Conservation (phyloP, 164 flowering plant genomes). For the grape (Vitis vinifera) region ASM3070453v1 NC_081815.1:3360501-3361000, state of each 20-base stretch:
- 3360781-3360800: no score
- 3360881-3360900: background rate
- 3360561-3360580: slow-evolving; percentile 51
- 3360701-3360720: slow-evolving; percentile 12
- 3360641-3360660: slow-evolving; percentile 23
- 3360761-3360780: slow-evolving; percentile 17
- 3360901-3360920: background rate
- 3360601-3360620: slow-evolving; percentile 22
- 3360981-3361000: no score
- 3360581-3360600: slow-evolving; percentile 39
- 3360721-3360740: slow-evolving; percentile 16
- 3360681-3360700: slow-evolving; percentile 22
- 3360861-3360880: slow-evolving; percentile 19
- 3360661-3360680: slow-evolving; percentile 23
- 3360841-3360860: slow-evolving; percentile 51
- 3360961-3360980: no score
- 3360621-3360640: slow-evolving; percentile 22
- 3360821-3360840: slow-evolving; percentile 36
- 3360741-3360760: slow-evolving; percentile 27
- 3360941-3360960: no score
- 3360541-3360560: slow-evolving; percentile 42
- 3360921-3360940: no score
- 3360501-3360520: slow-evolving; percentile 10
- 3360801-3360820: slow-evolving; percentile 17
- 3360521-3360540: slow-evolving; percentile 32